Conservation (phyloP, 495 filamentous ascomycete species). For the Friedmanniomyces endolithicus region DNA sequence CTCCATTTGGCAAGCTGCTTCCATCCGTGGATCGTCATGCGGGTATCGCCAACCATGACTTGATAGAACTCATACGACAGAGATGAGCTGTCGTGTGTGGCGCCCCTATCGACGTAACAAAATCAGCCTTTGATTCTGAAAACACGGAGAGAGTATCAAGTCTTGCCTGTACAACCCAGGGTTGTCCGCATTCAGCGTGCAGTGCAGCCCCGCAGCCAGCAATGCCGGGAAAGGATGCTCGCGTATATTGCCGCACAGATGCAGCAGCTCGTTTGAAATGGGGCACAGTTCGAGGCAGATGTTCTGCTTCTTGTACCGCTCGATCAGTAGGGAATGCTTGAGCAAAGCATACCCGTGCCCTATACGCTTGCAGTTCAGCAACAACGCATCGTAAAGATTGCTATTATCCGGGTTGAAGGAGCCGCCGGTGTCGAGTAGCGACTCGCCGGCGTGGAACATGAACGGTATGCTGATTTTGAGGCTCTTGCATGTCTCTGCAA, state of each 20-base stretch:
- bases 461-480: constrained; percentile 28
- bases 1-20: constrained; percentile 31
- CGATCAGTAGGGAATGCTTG: constrained; percentile 29
- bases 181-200: constrained; percentile 32
- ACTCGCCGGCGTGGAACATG: constrained; percentile 34
- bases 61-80: constrained; percentile 33
- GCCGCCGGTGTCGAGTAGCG: constrained; percentile 31
- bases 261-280: constrained; percentile 32
- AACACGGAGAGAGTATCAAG: background rate
- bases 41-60: constrained; percentile 30
- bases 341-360: constrained; percentile 30
- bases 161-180: constrained; percentile 31
- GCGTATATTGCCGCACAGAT: constrained; percentile 31
- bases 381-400: constrained; percentile 29
- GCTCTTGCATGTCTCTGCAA: constrained; percentile 24
- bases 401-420: constrained; percentile 28
- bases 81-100: constrained; percentile 21
- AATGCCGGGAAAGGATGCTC: constrained; percentile 30
- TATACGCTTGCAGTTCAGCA: constrained; percentile 29
- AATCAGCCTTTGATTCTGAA: background rate
- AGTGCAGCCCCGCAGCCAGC: constrained; percentile 29
- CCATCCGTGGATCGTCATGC: constrained; percentile 31
- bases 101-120: constrained; percentile 10
- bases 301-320: constrained; percentile 27
- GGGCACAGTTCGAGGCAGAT: constrained; percentile 33